Conservation (phyloP, 139 green algal genomes). For the Auxenochlorella pyrenoidosa region DNA sequence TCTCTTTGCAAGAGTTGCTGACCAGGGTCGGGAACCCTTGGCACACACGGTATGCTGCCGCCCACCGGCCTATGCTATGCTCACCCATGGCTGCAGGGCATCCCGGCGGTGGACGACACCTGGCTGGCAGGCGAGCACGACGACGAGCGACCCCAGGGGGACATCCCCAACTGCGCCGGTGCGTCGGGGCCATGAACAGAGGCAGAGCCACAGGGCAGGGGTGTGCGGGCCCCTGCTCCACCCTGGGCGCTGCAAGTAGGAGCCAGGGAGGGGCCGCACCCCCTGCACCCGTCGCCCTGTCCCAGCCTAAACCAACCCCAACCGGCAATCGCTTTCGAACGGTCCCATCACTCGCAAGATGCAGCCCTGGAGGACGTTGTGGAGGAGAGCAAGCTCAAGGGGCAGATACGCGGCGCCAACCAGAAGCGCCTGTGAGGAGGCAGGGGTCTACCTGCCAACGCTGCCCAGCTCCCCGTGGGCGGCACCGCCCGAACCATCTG, state of each 20-base stretch:
- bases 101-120: constrained; percentile 10
- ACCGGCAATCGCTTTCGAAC: too few species aligned
- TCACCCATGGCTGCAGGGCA: neutral
- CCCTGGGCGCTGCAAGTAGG: too few species aligned
- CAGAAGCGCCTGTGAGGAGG: constrained; percentile 9
- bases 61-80: too few species aligned
- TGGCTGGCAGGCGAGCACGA: neutral
- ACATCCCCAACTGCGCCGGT: constrained; percentile 19
- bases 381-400: constrained; percentile 5
- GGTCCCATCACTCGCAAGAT: too few species aligned
- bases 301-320: too few species aligned
- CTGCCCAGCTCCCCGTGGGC: neutral
- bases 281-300: too few species aligned
- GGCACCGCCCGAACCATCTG: too few species aligned
- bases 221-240: too few species aligned
- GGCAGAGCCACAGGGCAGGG: neutral
- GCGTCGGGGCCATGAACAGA: neutral
- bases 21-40: neutral
- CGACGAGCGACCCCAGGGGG: neutral
- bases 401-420: constrained; percentile 9
- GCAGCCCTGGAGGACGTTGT: constrained; percentile 22
- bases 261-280: too few species aligned
- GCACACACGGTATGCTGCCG: neutral
- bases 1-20: too few species aligned
- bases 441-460: neutral